A percentile compares a stretch with the other conserved stretches of the same genome.
phyloP scores from a whole-genome alignment of 108 stramenopile genomes.

The Cyclotella cryptica region DNA sequence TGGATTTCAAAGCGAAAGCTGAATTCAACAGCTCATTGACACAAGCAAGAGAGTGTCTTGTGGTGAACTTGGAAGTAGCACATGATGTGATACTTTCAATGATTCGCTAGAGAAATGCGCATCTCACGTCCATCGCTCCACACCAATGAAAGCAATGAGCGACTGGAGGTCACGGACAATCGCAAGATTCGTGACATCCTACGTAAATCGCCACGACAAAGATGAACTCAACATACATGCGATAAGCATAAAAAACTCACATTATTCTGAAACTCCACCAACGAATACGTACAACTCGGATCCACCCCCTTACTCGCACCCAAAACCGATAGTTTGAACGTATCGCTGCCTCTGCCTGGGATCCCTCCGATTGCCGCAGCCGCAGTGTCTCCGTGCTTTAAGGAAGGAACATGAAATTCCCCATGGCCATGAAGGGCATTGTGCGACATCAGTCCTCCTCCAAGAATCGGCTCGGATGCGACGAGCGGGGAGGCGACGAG shows the following conservation, averaged over 20 bases:
- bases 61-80: too few species aligned
- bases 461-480: neutral
- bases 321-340: conserved; percentile 36
- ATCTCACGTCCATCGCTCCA: too few species aligned
- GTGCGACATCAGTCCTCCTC: neutral
- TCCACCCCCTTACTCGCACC: conserved; percentile 27
- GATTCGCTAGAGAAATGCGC: too few species aligned
- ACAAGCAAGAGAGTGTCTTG: neutral
- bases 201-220: neutral
- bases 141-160: too few species aligned
- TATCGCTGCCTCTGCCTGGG: neutral
- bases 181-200: neutral
- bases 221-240: neutral
- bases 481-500: neutral
- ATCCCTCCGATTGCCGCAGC: neutral
- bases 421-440: neutral
- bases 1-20: neutral
- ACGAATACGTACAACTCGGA: conserved; percentile 35
- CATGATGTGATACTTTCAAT: too few species aligned
- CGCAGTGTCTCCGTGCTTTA: conserved; percentile 6
- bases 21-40: neutral
- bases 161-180: too few species aligned
- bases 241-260: conserved; percentile 30
- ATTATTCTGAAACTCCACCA: conserved; percentile 49
- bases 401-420: neutral